Percentiles rank a stretch among this genome's conserved stretches.
Evolutionary conservation across 148 eudicot species (phyloP).

Genomic region (Rhododendron kiyosumense): DNA sequence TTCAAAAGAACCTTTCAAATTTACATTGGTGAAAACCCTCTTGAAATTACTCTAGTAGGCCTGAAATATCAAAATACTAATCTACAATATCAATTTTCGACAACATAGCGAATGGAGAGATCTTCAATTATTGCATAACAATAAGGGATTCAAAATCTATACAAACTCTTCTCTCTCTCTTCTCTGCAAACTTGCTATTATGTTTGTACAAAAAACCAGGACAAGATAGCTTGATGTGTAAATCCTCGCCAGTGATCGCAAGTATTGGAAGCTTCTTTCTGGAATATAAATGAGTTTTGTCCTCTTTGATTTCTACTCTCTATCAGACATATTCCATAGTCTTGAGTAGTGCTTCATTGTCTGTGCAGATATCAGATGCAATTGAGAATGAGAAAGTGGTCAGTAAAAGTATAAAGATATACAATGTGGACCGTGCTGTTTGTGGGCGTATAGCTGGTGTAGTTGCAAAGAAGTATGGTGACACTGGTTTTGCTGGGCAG

Average conservation of each 20-base stretch:
- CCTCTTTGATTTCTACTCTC: neutral
- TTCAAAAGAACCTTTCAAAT: neutral
- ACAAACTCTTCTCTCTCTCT: neutral
- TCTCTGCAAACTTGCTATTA: neutral
- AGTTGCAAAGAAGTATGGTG: constrained; percentile 94
- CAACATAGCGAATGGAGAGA: neutral
- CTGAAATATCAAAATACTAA: neutral
- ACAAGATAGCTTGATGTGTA: neutral
- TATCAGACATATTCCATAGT: neutral
- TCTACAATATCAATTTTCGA: neutral
- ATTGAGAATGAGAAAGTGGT: constrained; percentile 87
- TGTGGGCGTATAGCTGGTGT: constrained; percentile 98
- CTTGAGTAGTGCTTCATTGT: neutral
- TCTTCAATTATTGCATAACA: neutral
- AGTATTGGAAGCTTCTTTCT: neutral
- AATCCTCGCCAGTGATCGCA: neutral
- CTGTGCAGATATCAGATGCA: constrained; percentile 71
- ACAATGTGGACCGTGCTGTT: constrained; percentile 90
- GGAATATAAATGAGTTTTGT: neutral
- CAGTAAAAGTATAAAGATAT: constrained; percentile 62
- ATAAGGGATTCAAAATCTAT: neutral
- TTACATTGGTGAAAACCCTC: neutral
- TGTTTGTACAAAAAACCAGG: neutral
- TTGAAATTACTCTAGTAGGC: neutral
- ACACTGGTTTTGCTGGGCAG: constrained; percentile 99